Conservation (phyloP, 495 filamentous ascomycete genomes). For the Hyaloscypha finlandica region DNA sequence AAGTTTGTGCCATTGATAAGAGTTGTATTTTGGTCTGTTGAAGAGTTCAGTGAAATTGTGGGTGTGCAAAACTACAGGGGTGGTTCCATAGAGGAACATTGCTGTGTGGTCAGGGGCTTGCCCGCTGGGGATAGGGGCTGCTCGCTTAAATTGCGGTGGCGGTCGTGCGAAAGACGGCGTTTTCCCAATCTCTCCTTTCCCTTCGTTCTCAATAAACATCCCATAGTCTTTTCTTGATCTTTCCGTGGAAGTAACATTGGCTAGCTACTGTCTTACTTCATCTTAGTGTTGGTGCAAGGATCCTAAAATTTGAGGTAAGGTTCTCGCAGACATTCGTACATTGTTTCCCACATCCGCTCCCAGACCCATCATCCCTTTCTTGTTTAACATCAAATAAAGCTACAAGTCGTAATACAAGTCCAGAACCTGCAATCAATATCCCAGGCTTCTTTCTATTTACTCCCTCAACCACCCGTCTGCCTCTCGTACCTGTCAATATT, state of each 20-base stretch:
- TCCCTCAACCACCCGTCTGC: not conserved
- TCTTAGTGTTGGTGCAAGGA: too few species aligned
- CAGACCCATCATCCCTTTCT: not conserved
- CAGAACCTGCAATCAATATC: too few species aligned
- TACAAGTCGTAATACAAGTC: not conserved
- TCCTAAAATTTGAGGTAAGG: too few species aligned
- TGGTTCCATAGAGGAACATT: too few species aligned
- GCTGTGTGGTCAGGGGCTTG: not conserved
- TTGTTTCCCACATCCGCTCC: too few species aligned
- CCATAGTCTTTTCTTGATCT: not conserved
- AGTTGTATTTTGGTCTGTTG: too few species aligned
- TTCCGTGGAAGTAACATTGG: not conserved
- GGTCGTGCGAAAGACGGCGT: not conserved
- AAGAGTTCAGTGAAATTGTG: too few species aligned
- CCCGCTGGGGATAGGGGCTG: not conserved
- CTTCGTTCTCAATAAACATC: not conserved
- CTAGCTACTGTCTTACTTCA: not conserved
- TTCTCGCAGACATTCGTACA: too few species aligned
- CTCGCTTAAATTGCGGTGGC: not conserved
- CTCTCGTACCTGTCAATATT: constrained; percentile 3
- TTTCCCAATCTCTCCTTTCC: not conserved
- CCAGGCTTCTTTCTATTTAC: not conserved
- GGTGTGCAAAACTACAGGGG: too few species aligned
- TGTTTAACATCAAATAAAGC: not conserved
- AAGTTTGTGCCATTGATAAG: too few species aligned